These are phyloP conservation scores for Fagopyrum tataricum DNA, from an alignment of 148 eudicot genomes.

Conservation along the genomic window DNA sequence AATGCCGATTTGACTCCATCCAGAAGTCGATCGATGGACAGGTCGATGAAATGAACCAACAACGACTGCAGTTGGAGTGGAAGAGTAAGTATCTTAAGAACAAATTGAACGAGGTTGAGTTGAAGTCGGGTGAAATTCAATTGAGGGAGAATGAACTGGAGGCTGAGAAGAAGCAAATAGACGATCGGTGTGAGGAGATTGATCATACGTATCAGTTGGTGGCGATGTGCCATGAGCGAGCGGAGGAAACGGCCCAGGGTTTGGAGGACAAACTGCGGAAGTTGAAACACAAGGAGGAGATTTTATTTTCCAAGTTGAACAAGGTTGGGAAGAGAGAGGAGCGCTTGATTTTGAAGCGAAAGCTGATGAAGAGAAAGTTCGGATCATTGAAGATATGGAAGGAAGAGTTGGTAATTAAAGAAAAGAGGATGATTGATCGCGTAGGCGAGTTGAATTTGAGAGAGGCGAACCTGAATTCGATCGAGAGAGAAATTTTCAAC, in stretches of 20 bases:
- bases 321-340: slow-evolving; percentile 9
- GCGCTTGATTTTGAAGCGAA: slow-evolving; percentile 14
- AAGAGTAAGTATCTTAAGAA: slow-evolving; percentile 23
- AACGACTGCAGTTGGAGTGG: slow-evolving; percentile 21
- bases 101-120: not conserved
- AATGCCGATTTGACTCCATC: slow-evolving; percentile 19
- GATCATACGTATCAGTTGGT: slow-evolving; percentile 21
- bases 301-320: slow-evolving; percentile 10
- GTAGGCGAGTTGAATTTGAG: slow-evolving; percentile 22
- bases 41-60: not conserved
- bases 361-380: slow-evolving; percentile 18
- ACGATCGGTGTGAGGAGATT: slow-evolving; percentile 23
- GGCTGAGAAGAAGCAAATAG: slow-evolving; percentile 13
- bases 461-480: slow-evolving; percentile 19
- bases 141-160: slow-evolving; percentile 24
- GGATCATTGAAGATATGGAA: slow-evolving; percentile 13
- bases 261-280: slow-evolving; percentile 11
- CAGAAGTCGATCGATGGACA: slow-evolving; percentile 9
- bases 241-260: slow-evolving; percentile 17
- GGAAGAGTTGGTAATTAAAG: slow-evolving; percentile 18
- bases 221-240: slow-evolving; percentile 7
- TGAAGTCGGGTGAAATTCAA: slow-evolving; percentile 19
- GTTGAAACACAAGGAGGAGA: not conserved
- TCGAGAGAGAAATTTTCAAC: slow-evolving; percentile 17
- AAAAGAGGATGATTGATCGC: slow-evolving; percentile 14